Conservation (phyloP, 139 green algal genomes). For the Chlamydomonas sphaeroides region DNA sequence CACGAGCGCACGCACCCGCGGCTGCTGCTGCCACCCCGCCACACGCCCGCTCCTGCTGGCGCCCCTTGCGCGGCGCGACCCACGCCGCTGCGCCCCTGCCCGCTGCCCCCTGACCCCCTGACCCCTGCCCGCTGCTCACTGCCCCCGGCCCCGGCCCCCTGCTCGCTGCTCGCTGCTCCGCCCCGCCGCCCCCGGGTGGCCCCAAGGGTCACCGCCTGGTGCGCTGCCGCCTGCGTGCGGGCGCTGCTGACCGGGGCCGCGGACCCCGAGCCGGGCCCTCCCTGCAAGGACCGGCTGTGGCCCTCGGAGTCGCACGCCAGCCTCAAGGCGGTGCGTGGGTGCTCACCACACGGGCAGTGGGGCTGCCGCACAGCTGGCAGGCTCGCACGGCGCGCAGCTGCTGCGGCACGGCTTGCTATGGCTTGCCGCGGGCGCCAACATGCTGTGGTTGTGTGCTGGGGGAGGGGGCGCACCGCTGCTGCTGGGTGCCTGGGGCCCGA, state of each 20-base stretch:
- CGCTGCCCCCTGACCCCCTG: neutral
- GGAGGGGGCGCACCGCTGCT: neutral
- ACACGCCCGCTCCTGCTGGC: too few species aligned
- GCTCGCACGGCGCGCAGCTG: too few species aligned
- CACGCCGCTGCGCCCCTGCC: neutral
- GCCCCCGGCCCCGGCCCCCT: neutral
- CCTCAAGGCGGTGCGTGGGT: slow-evolving; percentile 18
- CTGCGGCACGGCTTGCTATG: neutral
- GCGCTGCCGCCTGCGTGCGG: slow-evolving; percentile 59
- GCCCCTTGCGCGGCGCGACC: too few species aligned
- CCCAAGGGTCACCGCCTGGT: slow-evolving; percentile 58
- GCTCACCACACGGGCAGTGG: neutral
- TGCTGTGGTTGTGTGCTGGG: too few species aligned
- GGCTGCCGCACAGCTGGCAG: neutral
- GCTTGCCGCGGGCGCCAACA: neutral
- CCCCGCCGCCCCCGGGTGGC: slow-evolving; percentile 57
- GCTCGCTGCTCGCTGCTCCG: neutral
- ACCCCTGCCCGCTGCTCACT: neutral
- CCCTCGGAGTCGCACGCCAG: slow-evolving; percentile 6
- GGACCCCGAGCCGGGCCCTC: neutral
- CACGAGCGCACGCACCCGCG: too few species aligned
- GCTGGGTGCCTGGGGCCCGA: too few species aligned
- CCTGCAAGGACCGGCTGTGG: slow-evolving; percentile 11
- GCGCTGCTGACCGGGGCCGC: slow-evolving; percentile 58
- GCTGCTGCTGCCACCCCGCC: too few species aligned